Percentiles rank a stretch among this genome's conserved stretches.
Evolutionary conservation across 108 stramenopile species (phyloP).

Genomic region (Cyclotella atomus): DNA sequence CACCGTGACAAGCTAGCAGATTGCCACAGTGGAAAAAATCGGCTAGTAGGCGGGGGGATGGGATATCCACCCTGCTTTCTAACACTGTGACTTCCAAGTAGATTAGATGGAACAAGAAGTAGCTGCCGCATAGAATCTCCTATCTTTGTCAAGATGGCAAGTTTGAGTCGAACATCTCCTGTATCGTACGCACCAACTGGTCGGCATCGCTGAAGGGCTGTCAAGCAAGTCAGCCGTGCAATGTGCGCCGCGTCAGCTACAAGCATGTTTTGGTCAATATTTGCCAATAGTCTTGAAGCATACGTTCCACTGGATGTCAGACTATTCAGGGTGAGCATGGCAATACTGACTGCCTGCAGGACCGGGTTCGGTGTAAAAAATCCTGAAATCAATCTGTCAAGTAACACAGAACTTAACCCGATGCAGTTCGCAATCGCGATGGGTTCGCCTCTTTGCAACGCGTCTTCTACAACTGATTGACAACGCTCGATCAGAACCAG

Average conservation of each 20-base stretch:
- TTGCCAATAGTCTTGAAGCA: constrained; percentile 59
- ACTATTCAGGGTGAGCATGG: constrained; percentile 56
- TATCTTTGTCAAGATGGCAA: constrained; percentile 56
- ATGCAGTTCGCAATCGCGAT: constrained; percentile 81
- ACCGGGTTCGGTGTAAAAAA: constrained; percentile 78
- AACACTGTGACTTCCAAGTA: constrained; percentile 43
- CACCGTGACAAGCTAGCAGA: constrained; percentile 75
- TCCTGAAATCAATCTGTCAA: constrained; percentile 77
- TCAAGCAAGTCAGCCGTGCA: constrained; percentile 68
- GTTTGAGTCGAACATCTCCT: constrained; percentile 73
- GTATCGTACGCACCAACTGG: constrained; percentile 59
- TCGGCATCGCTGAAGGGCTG: constrained; percentile 67
- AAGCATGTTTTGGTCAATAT: constrained; percentile 66
- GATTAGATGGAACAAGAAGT: constrained; percentile 72
- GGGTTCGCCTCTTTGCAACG: constrained; percentile 72
- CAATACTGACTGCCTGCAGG: constrained; percentile 62
- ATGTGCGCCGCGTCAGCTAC: constrained; percentile 79
- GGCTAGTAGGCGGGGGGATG: constrained; percentile 57
- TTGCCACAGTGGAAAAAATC: constrained; percentile 75
- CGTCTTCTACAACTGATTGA: constrained; percentile 70
- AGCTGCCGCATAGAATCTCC: constrained; percentile 61
- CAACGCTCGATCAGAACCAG: constrained; percentile 80
- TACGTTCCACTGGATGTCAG: constrained; percentile 64
- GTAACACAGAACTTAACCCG: constrained; percentile 76
- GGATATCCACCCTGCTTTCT: constrained; percentile 46